These are phyloP conservation scores for Cyberlindnera xylosilytica DNA, from an alignment of 805 yeast species.

Conservation along the genomic window DNA sequence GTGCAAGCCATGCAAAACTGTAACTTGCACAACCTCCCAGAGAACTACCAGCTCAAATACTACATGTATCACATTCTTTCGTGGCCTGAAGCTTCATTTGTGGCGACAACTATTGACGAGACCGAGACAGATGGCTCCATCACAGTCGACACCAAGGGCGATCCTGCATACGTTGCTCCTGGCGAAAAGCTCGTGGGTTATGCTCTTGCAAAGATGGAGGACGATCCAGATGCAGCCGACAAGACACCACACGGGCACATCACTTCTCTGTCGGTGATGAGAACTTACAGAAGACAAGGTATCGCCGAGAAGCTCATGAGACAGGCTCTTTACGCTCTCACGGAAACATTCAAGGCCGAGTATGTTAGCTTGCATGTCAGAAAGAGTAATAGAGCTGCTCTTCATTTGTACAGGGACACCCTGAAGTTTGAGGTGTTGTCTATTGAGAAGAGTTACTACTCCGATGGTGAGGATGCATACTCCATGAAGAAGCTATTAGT, in stretches of 20 bases:
- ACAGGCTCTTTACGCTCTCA: constrained; percentile 73
- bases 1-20: constrained; percentile 96
- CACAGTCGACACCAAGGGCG: constrained; percentile 40
- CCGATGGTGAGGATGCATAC: constrained; percentile 97
- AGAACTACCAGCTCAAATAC: constrained; percentile 88
- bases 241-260: constrained; percentile 85
- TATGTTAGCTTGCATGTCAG: constrained; percentile 92
- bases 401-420: constrained; percentile 86
- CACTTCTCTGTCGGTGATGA: constrained; percentile 90
- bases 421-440: constrained; percentile 76
- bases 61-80: constrained; percentile 90
- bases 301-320: constrained; percentile 89
- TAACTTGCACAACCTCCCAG: constrained; percentile 87
- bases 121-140: constrained; percentile 16
- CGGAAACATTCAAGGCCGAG: constrained; percentile 77
- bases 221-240: constrained; percentile 75
- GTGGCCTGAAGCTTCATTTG: constrained; percentile 98
- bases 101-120: constrained; percentile 62
- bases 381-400: constrained; percentile 89
- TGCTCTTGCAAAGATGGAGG: constrained; percentile 95
- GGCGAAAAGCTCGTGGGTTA: constrained; percentile 93
- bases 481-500: constrained; percentile 78
- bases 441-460: constrained; percentile 87
- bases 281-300: constrained; percentile 94
- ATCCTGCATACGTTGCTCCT: constrained; percentile 58